Base-by-base conservation (phyloP, 306 rosid species). In the Trifolium subterraneum region DNA sequence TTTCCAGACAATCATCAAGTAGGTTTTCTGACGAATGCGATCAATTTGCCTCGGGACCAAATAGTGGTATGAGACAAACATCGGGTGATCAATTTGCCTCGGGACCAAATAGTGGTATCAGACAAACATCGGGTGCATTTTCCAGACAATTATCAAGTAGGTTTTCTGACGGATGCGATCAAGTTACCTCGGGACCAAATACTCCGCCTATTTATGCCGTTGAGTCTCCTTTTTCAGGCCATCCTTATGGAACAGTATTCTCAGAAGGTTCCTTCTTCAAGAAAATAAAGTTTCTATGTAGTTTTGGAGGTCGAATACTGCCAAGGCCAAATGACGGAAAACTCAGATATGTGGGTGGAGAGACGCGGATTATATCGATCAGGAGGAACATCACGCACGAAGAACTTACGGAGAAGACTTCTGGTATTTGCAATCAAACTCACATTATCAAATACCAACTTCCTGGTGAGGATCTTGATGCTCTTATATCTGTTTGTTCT, bases 401-500 rank as follows among this genome's bases (percentile, higher is more conserved):
- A 70, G 90, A 88, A 50, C 88, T 95, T 71, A 83, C 70, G 74
- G 78, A 65, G 71, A 95, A 88, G 88, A 95, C 96, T 66, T 81
- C 10, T 16, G 87, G 87, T 63, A 88, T 87, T 75, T 92, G 89
- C 76, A 85, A 80, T 79, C 90, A 87, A 65, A 69, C 80, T 74
- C 98, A 95, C 79, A 82, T 84, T 0, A 92, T 92, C 78, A 95
- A 90, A 81, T 95, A 95, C 88, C 95, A 95, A 78, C 99, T 90
- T 82, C 99, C 98, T 7, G 93, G 99, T 10, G 99, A 92, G 85
- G 99, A 95, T 72, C 92, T 95, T 47, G 99, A 95, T 67, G 93
- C 99, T 41, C 99, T 95, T 59, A 88, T 95, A 75, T 92, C 99
- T 72, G 92, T 95, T 82, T 87, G 95, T 72, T 92, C 97, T 10